These are phyloP conservation scores for Pythium myriotylum DNA, from an alignment of 352 stramenopile species.

Conservation along the genomic window DNA sequence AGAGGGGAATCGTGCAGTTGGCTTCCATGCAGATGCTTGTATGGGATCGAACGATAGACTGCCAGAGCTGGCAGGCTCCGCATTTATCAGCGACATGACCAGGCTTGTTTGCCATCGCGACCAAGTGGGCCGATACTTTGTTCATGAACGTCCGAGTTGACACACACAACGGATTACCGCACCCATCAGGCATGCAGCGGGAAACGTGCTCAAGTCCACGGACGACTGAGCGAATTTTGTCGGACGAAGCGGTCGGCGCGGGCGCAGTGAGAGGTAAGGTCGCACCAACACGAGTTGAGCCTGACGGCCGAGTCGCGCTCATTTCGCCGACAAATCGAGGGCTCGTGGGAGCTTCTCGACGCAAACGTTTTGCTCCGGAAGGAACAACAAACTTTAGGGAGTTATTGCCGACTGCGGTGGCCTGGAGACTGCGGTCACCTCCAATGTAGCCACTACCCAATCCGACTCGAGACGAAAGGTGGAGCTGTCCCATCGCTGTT, in stretches of 20 bases:
- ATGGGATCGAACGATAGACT: conserved; percentile 27
- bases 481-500: conserved; percentile 9
- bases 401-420: conserved; percentile 15
- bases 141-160: conserved; percentile 31
- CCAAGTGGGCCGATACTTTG: conserved; percentile 32
- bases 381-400: conserved; percentile 29
- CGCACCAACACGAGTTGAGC: not conserved
- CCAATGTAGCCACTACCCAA: no score
- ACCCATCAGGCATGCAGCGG: conserved; percentile 23
- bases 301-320: not conserved
- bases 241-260: conserved; percentile 13
- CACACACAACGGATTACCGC: conserved; percentile 30
- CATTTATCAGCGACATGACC: conserved; percentile 25
- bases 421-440: not conserved
- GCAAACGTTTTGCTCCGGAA: conserved; percentile 21
- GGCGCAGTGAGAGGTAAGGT: conserved; percentile 5
- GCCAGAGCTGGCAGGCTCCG: conserved; percentile 29
- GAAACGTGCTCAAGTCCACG: conserved; percentile 31
- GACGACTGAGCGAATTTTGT: conserved; percentile 34
- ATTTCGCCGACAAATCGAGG: conserved; percentile 23
- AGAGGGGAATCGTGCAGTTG: conserved; percentile 26
- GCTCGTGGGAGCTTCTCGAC: conserved; percentile 20
- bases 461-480: conserved; percentile 16
- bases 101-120: conserved; percentile 24
- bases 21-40: conserved; percentile 32